These are phyloP conservation scores for Cercospora zeina DNA, from an alignment of 2,329 filamentous ascomycete genomes.

Conservation along the genomic window DNA sequence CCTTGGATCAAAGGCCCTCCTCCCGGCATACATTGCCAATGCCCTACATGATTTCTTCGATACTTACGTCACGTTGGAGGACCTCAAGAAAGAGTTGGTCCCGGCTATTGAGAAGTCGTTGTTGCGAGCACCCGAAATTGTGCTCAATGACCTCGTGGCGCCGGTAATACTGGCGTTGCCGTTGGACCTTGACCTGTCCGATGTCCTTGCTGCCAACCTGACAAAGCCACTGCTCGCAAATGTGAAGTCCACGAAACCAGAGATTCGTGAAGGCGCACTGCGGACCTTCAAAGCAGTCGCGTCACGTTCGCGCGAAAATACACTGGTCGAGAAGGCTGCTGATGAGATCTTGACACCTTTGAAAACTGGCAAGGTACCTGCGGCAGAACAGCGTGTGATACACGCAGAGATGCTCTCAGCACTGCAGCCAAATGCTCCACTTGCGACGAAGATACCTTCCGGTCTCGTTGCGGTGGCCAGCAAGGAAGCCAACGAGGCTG, in stretches of 20 bases:
- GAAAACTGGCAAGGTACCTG: constrained; percentile 79
- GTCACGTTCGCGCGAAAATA: constrained; percentile 58
- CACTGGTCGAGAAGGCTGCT: constrained; percentile 64
- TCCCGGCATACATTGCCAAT: constrained; percentile 70
- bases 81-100: constrained; percentile 72
- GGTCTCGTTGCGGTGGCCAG: constrained; percentile 67
- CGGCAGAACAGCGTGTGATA: constrained; percentile 78
- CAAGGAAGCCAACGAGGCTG: constrained; percentile 88
- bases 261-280: constrained; percentile 73
- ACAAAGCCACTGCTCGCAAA: constrained; percentile 87
- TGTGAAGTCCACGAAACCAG: constrained; percentile 81
- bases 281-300: constrained; percentile 73
- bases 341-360: constrained; percentile 78
- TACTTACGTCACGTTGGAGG: constrained; percentile 70
- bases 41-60: constrained; percentile 81
- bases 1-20: constrained; percentile 69
- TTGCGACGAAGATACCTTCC: constrained; percentile 66
- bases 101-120: constrained; percentile 86
- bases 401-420: constrained; percentile 77
- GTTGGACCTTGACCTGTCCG: constrained; percentile 71
- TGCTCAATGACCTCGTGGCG: constrained; percentile 75
- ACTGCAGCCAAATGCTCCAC: constrained; percentile 60
- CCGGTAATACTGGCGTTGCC: constrained; percentile 72
- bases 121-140: constrained; percentile 83
- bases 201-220: constrained; percentile 68